Evolutionary conservation across 2,329 filamentous ascomycete genomes (phyloP), one percentile per base, ranked within the genome.

Genomic region (Myriosclerotinia curreyana): DNA sequence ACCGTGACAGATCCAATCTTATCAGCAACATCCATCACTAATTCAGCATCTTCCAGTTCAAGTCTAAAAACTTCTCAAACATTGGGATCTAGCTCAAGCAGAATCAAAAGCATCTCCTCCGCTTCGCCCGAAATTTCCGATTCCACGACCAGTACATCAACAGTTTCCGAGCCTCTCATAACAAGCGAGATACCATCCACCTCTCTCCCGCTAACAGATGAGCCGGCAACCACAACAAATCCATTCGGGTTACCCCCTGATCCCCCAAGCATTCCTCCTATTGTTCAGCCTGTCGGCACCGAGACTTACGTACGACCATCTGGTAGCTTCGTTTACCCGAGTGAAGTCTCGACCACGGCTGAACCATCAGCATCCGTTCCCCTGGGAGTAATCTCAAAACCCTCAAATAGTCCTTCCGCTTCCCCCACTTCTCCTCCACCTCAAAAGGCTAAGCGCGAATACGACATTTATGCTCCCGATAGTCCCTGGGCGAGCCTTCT

Each of bases 161-260:
- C 28, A 46, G 28, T 25, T 22, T 12, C 28, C 11, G 4, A 14
- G 22, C 5, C 12, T 44, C 5, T 17, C 25, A 20, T 25, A 34
- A 31, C 17, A 31, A 56, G 25, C 8, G 20, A 17, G 4, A 46
- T 44, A 46, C 12, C 28, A 46, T 34, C 17, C 28, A 56, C 12
- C 12, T 34, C 54, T 46, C 7, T 56, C 7, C 7, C 20, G 20
- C 4, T 15, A 31, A 46, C 12, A 12, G 11, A 4, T 20, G 40
- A 11, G 34, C 17, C 7, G 14, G n/a, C 38, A 46, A n/a, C 25
- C 38, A 31, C 40, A 2, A 56, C 17, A 8, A 12, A 46, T 34
- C 22, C 54, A 34, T 56, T 56, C 25, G 54, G 25, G 17, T 34
- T 56, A 31, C 38, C 54, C 20, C 54, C 54, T 1, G 54, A 56